Percentiles rank a stretch among this genome's conserved stretches.
Evolutionary conservation across 768 basidiomycete genomes (phyloP).

Genomic region (Suillus variegatus): DNA sequence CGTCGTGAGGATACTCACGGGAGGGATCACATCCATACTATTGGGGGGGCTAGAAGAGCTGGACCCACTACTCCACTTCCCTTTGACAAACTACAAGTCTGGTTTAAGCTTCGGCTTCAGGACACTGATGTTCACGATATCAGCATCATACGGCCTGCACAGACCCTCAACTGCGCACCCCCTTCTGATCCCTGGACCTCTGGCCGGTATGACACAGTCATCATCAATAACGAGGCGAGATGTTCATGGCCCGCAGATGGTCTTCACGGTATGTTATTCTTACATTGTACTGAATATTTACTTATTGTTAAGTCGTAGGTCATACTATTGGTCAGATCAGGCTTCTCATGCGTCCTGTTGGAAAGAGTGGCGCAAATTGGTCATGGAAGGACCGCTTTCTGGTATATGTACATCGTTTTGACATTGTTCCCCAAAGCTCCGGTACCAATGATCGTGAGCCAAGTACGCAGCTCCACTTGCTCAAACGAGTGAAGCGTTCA

Average conservation of each 20-base stretch:
- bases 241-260: neutral
- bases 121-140: too few species aligned
- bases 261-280: neutral
- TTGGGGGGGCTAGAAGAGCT: too few species aligned
- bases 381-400: conserved; percentile 17
- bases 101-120: too few species aligned
- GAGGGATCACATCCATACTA: neutral
- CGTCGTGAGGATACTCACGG: neutral
- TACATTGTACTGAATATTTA: neutral
- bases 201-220: too few species aligned
- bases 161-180: too few species aligned
- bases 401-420: conserved; percentile 28
- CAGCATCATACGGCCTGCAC: too few species aligned
- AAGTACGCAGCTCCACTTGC: conserved; percentile 6
- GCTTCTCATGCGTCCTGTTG: conserved; percentile 3
- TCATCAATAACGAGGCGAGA: too few species aligned
- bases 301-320: neutral
- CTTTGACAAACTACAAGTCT: too few species aligned
- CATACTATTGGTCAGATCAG: conserved; percentile 7
- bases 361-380: neutral
- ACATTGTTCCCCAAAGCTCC: conserved; percentile 10
- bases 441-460: conserved; percentile 16
- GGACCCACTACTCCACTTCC: too few species aligned
- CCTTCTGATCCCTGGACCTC: too few species aligned
- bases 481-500: too few species aligned